Evolutionary conservation across 495 filamentous ascomycete genomes (phyloP).

Genomic region (Monascus purpureus): DNA sequence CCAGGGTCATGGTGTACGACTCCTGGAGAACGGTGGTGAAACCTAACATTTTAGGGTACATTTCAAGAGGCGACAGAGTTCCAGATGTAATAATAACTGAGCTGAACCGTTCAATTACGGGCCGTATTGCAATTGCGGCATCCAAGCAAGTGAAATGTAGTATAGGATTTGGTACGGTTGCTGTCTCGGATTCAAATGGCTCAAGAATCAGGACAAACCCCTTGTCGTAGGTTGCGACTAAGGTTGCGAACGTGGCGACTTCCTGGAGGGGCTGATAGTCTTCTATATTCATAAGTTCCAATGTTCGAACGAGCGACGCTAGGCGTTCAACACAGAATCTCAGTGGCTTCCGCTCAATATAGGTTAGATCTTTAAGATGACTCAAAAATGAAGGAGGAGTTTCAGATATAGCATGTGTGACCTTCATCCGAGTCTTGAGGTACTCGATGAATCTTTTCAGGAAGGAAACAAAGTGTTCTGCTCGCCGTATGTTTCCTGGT

Average conservation of each 20-base stretch:
- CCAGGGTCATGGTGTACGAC: constrained; percentile 94
- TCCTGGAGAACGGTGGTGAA: constrained; percentile 87
- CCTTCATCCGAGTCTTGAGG: constrained; percentile 96
- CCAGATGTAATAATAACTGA: constrained; percentile 98
- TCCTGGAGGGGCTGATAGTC: constrained; percentile 96
- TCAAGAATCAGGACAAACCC: constrained; percentile 94
- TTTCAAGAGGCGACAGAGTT: constrained; percentile 91
- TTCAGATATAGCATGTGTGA: constrained; percentile 90
- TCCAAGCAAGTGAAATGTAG: constrained; percentile 95
- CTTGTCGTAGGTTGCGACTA: constrained; percentile 94
- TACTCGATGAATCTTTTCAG: constrained; percentile 96
- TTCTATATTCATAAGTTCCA: constrained; percentile 95
- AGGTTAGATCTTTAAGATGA: constrained; percentile 89
- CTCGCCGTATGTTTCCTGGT: constrained; percentile 88
- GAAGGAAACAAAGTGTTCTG: constrained; percentile 93
- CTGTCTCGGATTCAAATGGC: constrained; percentile 89
- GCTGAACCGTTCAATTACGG: constrained; percentile 91
- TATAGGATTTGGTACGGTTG: constrained; percentile 89
- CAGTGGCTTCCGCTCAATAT: constrained; percentile 95
- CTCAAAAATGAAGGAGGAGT: constrained; percentile 87
- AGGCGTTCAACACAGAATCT: constrained; percentile 89
- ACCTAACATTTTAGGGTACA: constrained; percentile 98
- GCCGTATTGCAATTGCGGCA: constrained; percentile 96
- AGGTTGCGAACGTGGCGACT: constrained; percentile 95
- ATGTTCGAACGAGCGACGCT: constrained; percentile 85